Evolutionary conservation across 1,284 basidiomycete species (phyloP).

Genomic region (Cutaneotrichosporon cutaneum): DNA sequence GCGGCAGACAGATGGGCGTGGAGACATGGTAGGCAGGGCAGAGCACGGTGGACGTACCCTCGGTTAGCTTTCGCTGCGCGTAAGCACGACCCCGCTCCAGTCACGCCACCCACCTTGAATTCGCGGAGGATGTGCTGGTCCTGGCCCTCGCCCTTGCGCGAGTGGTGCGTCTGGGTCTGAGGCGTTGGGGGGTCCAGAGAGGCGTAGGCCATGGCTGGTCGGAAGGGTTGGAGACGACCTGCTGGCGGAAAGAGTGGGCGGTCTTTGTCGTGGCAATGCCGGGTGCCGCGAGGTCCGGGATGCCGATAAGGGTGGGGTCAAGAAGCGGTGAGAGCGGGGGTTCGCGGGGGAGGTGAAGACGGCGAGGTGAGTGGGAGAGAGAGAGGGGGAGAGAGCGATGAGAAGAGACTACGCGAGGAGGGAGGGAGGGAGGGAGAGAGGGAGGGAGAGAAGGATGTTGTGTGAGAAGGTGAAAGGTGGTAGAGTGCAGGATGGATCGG

Average conservation of each 20-base stretch:
- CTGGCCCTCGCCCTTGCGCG: constrained; percentile 30
- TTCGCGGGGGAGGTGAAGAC: no score
- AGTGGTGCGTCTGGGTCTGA: constrained; percentile 3
- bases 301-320: neutral
- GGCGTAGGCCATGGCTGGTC: constrained; percentile 36
- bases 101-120: constrained; percentile 28
- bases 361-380: constrained; percentile 1
- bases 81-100: neutral
- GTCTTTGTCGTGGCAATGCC: neutral
- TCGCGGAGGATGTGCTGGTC: constrained; percentile 33
- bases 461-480: no score
- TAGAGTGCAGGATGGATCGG: no score
- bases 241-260: neutral
- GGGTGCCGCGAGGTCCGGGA: neutral
- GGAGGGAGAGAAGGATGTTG: neutral
- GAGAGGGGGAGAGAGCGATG: neutral
- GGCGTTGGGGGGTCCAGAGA: constrained; percentile 21
- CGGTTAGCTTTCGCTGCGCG: constrained; percentile 49
- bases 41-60: constrained; percentile 22
- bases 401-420: constrained; percentile 5
- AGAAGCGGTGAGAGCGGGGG: neutral
- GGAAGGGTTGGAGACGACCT: neutral
- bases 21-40: neutral
- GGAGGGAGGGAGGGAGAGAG: neutral
- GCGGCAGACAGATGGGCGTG: neutral